Conservation (phyloP, 108 stramenopile genomes). For the Seminavis robusta region DNA sequence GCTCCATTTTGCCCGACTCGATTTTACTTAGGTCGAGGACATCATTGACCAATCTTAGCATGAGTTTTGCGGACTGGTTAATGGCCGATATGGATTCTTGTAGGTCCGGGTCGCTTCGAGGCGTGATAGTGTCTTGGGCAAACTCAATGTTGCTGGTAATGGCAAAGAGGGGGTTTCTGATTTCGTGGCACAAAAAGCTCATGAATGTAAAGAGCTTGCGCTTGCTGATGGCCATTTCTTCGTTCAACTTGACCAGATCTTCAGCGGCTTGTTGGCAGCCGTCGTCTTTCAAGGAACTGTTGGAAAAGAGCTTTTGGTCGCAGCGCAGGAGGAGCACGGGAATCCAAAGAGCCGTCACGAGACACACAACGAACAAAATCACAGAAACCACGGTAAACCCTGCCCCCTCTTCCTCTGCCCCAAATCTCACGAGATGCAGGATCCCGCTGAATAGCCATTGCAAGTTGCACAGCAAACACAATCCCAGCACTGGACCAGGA, state of each 20-base stretch:
- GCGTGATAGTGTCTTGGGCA: conserved; percentile 14
- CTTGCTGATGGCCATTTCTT: conserved; percentile 12
- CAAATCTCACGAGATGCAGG: too few species aligned
- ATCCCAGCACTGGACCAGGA: too few species aligned
- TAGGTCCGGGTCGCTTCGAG: conserved; percentile 2
- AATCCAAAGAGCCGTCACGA: too few species aligned
- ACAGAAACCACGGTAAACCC: too few species aligned
- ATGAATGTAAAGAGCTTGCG: conserved; percentile 32
- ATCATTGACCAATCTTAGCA: conserved; percentile 36
- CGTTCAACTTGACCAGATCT: conserved; percentile 10
- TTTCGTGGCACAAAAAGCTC: conserved; percentile 39
- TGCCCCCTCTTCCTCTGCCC: too few species aligned
- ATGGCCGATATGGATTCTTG: conserved; percentile 6
- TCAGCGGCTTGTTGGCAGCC: conserved; percentile 2
- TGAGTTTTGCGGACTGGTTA: conserved; percentile 18
- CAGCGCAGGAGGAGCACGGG: too few species aligned
- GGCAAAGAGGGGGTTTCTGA: conserved; percentile 34
- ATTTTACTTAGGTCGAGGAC: conserved; percentile 33
- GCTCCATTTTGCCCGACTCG: conserved; percentile 33
- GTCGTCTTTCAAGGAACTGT: too few species aligned
- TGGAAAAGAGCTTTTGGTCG: too few species aligned
- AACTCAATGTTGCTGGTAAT: conserved; percentile 19
- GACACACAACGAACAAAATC: too few species aligned
- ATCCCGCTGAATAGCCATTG: too few species aligned
- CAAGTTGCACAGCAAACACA: too few species aligned